These are phyloP conservation scores for Microcyclosporella mali DNA, from an alignment of 2,329 filamentous ascomycete genomes.

Conservation along the genomic window DNA sequence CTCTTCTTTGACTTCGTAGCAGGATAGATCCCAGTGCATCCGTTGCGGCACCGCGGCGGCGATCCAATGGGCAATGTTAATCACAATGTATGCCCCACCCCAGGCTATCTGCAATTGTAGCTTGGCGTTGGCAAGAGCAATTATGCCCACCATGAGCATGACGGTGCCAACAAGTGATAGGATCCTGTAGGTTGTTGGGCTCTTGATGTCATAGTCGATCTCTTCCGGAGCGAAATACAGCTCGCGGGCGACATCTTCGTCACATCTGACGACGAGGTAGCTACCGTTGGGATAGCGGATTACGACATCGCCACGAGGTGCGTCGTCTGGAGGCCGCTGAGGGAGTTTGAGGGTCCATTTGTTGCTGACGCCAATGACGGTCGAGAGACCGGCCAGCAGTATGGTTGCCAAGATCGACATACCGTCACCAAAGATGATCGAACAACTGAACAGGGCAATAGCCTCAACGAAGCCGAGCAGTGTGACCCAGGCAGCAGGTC, in stretches of 20 bases:
- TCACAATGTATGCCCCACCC: constrained; percentile 45
- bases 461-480: constrained; percentile 42
- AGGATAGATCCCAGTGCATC: constrained; percentile 44
- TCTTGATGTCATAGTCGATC: constrained; percentile 41
- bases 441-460: constrained; percentile 38
- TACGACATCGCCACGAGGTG: constrained; percentile 39
- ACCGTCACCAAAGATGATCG: constrained; percentile 43
- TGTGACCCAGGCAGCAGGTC: constrained; percentile 42
- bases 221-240: constrained; percentile 48
- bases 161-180: constrained; percentile 46
- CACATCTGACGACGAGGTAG: constrained; percentile 45
- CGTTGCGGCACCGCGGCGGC: constrained; percentile 44
- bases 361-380: constrained; percentile 44
- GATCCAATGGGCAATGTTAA: constrained; percentile 47
- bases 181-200: constrained; percentile 39
- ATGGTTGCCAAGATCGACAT: constrained; percentile 46
- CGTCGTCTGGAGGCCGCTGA: constrained; percentile 30
- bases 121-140: constrained; percentile 45
- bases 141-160: constrained; percentile 49
- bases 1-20: constrained; percentile 38
- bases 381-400: constrained; percentile 45
- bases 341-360: constrained; percentile 45
- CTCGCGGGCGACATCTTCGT: constrained; percentile 46
- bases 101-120: constrained; percentile 45
- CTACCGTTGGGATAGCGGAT: constrained; percentile 48